Conservation (phyloP, 2,329 filamentous ascomycete genomes). For the Aspergillus piperis region DNA sequence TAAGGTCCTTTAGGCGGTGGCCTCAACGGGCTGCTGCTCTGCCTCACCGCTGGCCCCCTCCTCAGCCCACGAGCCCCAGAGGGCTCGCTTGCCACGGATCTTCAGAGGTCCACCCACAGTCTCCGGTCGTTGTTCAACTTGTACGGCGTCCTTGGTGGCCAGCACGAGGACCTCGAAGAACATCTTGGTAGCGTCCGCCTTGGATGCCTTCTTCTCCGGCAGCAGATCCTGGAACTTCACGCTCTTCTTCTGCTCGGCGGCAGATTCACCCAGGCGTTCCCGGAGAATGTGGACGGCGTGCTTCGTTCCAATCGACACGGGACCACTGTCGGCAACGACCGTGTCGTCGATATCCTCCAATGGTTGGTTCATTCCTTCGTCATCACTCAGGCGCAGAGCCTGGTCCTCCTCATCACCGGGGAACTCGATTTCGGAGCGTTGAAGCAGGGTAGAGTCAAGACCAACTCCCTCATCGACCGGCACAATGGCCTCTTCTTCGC, state of each 20-base stretch:
- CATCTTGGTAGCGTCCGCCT: conserved; percentile 96
- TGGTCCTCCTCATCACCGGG: conserved; percentile 59
- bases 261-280: conserved; percentile 71
- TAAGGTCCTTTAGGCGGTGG: conserved; percentile 18
- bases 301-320: conserved; percentile 87
- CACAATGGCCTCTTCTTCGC: conserved; percentile 63
- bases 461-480: conserved; percentile 53
- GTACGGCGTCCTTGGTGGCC: conserved; percentile 96
- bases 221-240: conserved; percentile 91
- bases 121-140: conserved; percentile 80
- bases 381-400: conserved; percentile 47
- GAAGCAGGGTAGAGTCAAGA: conserved; percentile 48
- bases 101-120: conserved; percentile 76
- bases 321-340: conserved; percentile 80
- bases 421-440: conserved; percentile 66
- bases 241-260: conserved; percentile 72
- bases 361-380: conserved; percentile 48
- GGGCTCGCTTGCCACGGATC: conserved; percentile 86
- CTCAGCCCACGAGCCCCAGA: conserved; percentile 97
- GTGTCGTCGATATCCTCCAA: conserved; percentile 76
- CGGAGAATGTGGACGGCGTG: conserved; percentile 93
- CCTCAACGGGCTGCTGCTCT: conserved; percentile 36
- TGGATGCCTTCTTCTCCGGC: conserved; percentile 76
- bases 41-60: conserved; percentile 53
- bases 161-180: conserved; percentile 97